These are phyloP conservation scores for Dipteronia dyeriana DNA, from an alignment of 345 rosid species.

Conservation along the genomic window DNA sequence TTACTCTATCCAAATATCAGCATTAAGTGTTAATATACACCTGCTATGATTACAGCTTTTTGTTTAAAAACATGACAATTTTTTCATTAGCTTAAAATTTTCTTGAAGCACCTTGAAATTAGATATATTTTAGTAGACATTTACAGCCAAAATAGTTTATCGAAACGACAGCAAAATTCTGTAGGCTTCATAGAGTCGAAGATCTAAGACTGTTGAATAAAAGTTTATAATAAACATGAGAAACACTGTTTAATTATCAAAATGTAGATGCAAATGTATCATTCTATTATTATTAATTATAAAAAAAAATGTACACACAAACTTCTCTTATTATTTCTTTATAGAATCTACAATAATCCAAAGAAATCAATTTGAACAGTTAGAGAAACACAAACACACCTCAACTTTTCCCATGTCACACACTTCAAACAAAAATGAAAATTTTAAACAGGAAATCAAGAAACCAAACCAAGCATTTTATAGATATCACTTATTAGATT, in stretches of 20 bases:
- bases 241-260: slow-evolving; percentile 6
- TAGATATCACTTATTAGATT: neutral
- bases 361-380: neutral
- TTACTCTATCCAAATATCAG: neutral
- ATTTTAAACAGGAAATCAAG: neutral
- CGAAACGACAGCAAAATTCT: slow-evolving; percentile 11
- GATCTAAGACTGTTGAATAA: slow-evolving; percentile 18
- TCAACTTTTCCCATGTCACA: neutral
- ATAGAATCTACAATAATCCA: slow-evolving; percentile 4
- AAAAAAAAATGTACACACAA: neutral
- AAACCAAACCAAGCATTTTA: slow-evolving; percentile 7
- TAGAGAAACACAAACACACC: neutral
- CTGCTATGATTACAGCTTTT: neutral
- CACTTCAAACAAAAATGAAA: neutral
- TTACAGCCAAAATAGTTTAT: neutral
- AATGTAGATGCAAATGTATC: slow-evolving; percentile 3
- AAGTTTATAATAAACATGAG: neutral
- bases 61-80: neutral
- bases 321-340: neutral
- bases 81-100: slow-evolving; percentile 3
- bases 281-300: neutral
- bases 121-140: neutral
- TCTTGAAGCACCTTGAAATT: neutral
- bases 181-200: slow-evolving; percentile 19
- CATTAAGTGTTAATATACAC: neutral